Evolutionary conservation across 2,329 filamentous ascomycete species (phyloP).

Genomic region (Hymenoscyphus albidus): DNA sequence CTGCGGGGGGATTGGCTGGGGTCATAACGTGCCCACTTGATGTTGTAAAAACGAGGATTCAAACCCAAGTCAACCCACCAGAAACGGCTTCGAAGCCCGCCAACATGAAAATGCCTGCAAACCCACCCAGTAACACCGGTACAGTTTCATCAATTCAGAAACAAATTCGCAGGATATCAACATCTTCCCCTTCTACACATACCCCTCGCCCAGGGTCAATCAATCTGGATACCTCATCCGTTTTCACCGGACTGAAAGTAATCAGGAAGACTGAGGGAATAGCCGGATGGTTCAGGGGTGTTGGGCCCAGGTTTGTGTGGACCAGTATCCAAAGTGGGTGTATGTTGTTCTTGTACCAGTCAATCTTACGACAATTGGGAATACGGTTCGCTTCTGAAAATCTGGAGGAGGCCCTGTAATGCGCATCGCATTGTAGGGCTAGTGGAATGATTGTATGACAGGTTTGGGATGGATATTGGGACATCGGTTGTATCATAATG

Average conservation of each 20-base stretch:
- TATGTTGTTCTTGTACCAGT: constrained; percentile 95
- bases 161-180: constrained; percentile 76
- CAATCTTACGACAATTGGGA: constrained; percentile 74
- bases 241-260: constrained; percentile 75
- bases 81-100: constrained; percentile 27
- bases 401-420: constrained; percentile 28
- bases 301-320: constrained; percentile 90
- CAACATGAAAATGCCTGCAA: constrained; percentile 20
- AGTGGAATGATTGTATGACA: not conserved
- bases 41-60: constrained; percentile 93
- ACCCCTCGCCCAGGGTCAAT: constrained; percentile 74
- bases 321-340: constrained; percentile 95
- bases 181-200: constrained; percentile 81
- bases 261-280: constrained; percentile 91
- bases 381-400: constrained; percentile 31
- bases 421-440: not conserved
- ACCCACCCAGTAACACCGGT: constrained; percentile 30
- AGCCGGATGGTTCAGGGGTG: constrained; percentile 87
- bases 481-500: constrained; percentile 25
- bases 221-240: constrained; percentile 82
- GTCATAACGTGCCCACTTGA: constrained; percentile 94
- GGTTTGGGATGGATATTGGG: constrained; percentile 6
- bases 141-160: constrained; percentile 25
- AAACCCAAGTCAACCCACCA: constrained; percentile 72
- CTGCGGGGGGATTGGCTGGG: constrained; percentile 87